Base-by-base conservation (phyloP, 768 basidiomycete species). In the Clitopilus hobsonii region DNA sequence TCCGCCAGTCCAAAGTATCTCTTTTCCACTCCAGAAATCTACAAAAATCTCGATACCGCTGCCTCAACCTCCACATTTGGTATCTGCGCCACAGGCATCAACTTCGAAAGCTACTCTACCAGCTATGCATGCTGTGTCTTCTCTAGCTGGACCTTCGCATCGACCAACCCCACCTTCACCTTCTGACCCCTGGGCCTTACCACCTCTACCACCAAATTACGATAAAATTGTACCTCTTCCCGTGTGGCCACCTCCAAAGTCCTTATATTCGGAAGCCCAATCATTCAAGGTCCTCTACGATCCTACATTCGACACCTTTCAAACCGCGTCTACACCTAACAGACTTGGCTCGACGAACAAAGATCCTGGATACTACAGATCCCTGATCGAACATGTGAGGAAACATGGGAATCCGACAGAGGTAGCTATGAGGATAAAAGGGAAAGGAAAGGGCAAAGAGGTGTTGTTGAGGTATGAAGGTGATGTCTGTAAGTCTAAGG, bases 391-490 rank as follows among this genome's bases (percentile, higher is more conserved):
- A 29, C 70, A 72, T 52, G 63, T 79, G 25, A 66, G 71, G 41
- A 70, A 65, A 45, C 63, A 73, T 50, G 71, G 64, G 16, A 60
- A 58, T n/a, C 59, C 64, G 52, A 56, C 62, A 6, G 60, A 63
- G n/a, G 59, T 68, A 3, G 59, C 69, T 49, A 74, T 76, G 45
- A 71, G 86, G 53, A 76, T 88, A 10, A 78, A 76, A 57, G 83
- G 82, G 5, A 88, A 88, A 63, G 79, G 76, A 5, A 85, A 84
- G 60, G 85, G 85, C 2, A 84, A 82, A 64, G 84, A 86, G 65
- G 67, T 71, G 28, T 63, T 87, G 52, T 61, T 71, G 2, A 65
- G 88, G 38, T 81, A 74, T 54, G 79, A 79, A 32, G 88, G 88
- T 0, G 78, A 84, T 58, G 76, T 78, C 6, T 64, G 82, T 49